These are phyloP conservation scores for Fusarium sarcochroum DNA, from an alignment of 2,329 filamentous ascomycete genomes.

Conservation along the genomic window DNA sequence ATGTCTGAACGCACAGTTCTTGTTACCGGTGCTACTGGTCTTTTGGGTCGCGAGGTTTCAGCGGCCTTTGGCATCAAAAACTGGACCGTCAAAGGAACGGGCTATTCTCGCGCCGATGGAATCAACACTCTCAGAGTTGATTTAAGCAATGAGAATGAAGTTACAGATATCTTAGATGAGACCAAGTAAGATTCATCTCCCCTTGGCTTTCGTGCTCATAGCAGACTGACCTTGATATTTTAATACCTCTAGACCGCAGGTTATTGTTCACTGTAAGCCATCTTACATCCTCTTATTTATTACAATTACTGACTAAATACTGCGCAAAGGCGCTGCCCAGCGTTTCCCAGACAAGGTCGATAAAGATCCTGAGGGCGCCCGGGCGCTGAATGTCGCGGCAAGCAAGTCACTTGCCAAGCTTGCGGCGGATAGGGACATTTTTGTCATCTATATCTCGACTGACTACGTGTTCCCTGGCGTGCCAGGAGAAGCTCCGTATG, in stretches of 20 bases:
- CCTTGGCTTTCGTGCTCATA: background rate
- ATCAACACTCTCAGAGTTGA: constrained; percentile 75
- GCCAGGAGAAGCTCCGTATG: constrained; percentile 87
- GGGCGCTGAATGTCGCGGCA: constrained; percentile 80
- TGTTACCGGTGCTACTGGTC: constrained; percentile 86
- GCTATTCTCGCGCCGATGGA: constrained; percentile 80
- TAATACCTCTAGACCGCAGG: constrained; percentile 70
- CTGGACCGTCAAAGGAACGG: constrained; percentile 81
- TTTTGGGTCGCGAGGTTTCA: constrained; percentile 84
- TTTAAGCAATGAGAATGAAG: constrained; percentile 61
- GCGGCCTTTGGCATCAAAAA: constrained; percentile 72
- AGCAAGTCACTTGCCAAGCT: constrained; percentile 75
- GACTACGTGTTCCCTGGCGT: constrained; percentile 84
- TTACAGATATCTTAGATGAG: constrained; percentile 66
- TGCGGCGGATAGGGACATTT: constrained; percentile 71
- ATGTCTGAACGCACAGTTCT: constrained; percentile 67
- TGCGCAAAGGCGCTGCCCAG: constrained; percentile 80
- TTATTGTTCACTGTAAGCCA: constrained; percentile 82
- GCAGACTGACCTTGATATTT: constrained; percentile 13
- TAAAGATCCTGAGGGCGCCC: constrained; percentile 81
- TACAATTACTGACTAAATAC: constrained; percentile 34
- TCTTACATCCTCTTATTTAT: background rate
- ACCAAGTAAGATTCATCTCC: constrained; percentile 61
- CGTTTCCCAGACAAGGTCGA: constrained; percentile 90
- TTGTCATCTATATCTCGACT: constrained; percentile 85